phyloP scores from a whole-genome alignment of 306 rosid genomes.

The Quercus bicolor region DNA sequence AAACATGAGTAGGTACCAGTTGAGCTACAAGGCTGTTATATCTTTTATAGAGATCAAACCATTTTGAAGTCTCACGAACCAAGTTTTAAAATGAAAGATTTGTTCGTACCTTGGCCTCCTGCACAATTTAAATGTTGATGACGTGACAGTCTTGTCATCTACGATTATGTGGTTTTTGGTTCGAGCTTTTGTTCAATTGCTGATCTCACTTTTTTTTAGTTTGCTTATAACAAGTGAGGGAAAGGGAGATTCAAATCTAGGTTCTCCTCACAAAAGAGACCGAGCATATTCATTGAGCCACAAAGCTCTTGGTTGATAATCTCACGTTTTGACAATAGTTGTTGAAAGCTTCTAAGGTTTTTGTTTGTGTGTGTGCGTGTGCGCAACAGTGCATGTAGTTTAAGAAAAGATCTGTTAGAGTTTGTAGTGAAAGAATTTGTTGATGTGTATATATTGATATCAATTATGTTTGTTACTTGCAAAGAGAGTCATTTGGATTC shows the following conservation, averaged over 20 bases:
- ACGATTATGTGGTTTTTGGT: too few species aligned
- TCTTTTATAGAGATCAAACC: neutral
- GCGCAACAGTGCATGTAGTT: neutral
- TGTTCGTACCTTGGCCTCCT: neutral
- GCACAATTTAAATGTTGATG: neutral
- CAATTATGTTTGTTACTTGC: neutral
- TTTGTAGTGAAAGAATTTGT: neutral
- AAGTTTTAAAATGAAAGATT: neutral
- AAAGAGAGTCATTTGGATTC: neutral
- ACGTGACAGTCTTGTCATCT: too few species aligned
- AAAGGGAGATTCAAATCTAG: too few species aligned
- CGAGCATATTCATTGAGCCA: too few species aligned
- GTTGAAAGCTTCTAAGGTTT: neutral
- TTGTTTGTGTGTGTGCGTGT: neutral
- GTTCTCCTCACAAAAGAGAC: too few species aligned
- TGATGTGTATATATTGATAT: neutral
- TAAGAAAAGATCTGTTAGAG: neutral
- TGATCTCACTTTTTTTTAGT: too few species aligned
- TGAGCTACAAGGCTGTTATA: too few species aligned
- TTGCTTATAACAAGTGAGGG: too few species aligned
- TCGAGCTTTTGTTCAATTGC: too few species aligned
- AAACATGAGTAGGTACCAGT: neutral
- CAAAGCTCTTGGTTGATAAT: neutral
- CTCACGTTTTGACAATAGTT: neutral
- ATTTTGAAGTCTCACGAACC: neutral